A percentile compares a stretch with the other conserved stretches of the same genome.
Evolutionary conservation across 2,329 filamentous ascomycete genomes (phyloP).

Genomic region (Cladosporium sp.): DNA sequence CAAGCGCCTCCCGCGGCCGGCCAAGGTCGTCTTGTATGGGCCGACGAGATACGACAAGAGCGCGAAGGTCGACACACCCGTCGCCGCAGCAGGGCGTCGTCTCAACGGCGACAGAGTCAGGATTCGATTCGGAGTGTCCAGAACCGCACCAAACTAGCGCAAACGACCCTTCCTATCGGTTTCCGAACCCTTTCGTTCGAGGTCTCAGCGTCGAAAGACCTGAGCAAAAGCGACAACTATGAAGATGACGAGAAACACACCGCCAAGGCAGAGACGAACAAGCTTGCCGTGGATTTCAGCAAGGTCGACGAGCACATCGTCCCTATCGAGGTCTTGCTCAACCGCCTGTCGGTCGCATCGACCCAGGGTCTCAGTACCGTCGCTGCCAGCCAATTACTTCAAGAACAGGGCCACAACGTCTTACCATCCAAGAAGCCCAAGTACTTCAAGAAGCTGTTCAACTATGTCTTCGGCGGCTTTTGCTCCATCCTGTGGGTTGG

Average conservation of each 20-base stretch:
- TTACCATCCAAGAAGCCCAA: slow-evolving; percentile 47
- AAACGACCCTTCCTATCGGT: slow-evolving; percentile 3
- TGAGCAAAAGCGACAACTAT: slow-evolving; percentile 4
- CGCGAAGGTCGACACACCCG: not conserved
- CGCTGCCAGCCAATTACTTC: slow-evolving; percentile 38
- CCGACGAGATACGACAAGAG: not conserved
- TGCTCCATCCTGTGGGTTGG: slow-evolving; percentile 51
- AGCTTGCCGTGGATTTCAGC: slow-evolving; percentile 7
- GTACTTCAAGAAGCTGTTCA: slow-evolving; percentile 44
- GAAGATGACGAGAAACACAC: not conserved
- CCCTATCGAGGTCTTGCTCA: not conserved
- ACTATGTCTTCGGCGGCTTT: slow-evolving; percentile 51
- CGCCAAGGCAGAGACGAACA: not conserved
- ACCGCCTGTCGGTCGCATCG: slow-evolving; percentile 1
- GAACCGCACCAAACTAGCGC: not conserved
- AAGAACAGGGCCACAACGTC: slow-evolving; percentile 46
- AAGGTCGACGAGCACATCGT: slow-evolving; percentile 8
- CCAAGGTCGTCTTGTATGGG: slow-evolving; percentile 1
- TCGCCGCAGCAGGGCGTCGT: slow-evolving; percentile 1
- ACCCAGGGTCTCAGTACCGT: slow-evolving; percentile 39
- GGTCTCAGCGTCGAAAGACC: slow-evolving; percentile 9
- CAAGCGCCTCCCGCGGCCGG: not conserved
- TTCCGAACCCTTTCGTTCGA: slow-evolving; percentile 7
- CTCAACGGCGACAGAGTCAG: slow-evolving; percentile 2
- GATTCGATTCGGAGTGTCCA: slow-evolving; percentile 6